Percentiles rank a stretch among this genome's conserved stretches.
Conservation (phyloP, 2,329 filamentous ascomycete species). For the Xylariaceae sp. region DNA sequence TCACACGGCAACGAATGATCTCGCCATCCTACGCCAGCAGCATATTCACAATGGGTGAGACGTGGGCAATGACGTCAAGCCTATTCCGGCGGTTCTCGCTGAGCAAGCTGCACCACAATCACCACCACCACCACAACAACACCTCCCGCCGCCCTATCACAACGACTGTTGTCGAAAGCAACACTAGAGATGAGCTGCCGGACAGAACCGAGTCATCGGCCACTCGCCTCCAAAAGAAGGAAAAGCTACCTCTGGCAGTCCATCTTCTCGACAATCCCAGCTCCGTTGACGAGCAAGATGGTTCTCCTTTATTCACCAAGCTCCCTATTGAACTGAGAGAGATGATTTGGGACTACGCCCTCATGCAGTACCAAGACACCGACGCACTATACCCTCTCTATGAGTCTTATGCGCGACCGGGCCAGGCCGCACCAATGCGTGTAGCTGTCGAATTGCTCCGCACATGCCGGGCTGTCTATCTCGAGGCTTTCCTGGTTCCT, state of each 20-base stretch:
- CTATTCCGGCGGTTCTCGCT: constrained; percentile 11
- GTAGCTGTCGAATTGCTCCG: constrained; percentile 22
- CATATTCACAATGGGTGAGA: constrained; percentile 2
- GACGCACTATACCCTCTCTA: constrained; percentile 15
- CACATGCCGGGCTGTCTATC: constrained; percentile 29
- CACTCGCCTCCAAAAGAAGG: constrained; percentile 1
- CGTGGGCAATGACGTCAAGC: constrained; percentile 18
- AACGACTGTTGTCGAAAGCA: constrained; percentile 3
- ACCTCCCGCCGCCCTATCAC: background rate
- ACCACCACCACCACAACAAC: background rate
- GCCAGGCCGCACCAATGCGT: constrained; percentile 24
- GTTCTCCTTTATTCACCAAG: constrained; percentile 20
- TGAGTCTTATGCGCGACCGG: constrained; percentile 19
- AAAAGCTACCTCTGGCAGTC: constrained; percentile 18
- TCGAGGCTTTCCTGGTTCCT: constrained; percentile 27
- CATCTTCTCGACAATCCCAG: constrained; percentile 15
- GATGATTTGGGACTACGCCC: constrained; percentile 26
- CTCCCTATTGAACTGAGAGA: constrained; percentile 27
- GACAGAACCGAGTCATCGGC: background rate
- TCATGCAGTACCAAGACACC: constrained; percentile 23
- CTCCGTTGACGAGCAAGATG: constrained; percentile 17
- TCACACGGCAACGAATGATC: no score
- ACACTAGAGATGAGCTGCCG: constrained; percentile 1
- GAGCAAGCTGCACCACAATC: constrained; percentile 1
- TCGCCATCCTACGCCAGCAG: no score